Base-by-base conservation (phyloP, 306 rosid species). In the Cicer chorassanicum region DNA sequence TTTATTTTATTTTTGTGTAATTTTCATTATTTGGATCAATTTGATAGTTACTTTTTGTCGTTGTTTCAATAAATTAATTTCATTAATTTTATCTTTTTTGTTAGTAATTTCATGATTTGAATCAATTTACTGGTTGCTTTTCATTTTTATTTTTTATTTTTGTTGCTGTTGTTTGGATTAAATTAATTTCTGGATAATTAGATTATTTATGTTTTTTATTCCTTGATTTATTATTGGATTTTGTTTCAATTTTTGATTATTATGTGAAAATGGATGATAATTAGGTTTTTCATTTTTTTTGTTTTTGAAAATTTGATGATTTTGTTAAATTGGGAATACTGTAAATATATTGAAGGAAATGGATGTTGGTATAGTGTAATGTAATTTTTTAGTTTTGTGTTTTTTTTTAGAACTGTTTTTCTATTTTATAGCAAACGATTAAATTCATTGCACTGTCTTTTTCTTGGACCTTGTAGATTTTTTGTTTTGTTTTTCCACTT, bases 391-490 rank as follows among this genome's bases (percentile, higher is more conserved):
- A 15, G 34, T 41, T 40, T 69, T 15, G 64, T 29, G 12, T 3
- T 46, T 39, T 15, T 15, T 7, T n/a, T 16, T 7, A 4, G 29
- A 68, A 39, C 7, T 45, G 40, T 5, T 51, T 78, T 54, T 56
- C 39, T 21, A 21, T 39, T 72, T 65, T 10, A 8, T 57, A 41
- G 60, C 9, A 36, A 76, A 41, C 29, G 24, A 12, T 42, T 68
- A 64, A 70, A 34, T 76, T 72, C 59, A 38, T 62, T 56, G 40
- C 11, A 41, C 8, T 67, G 41, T 66, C 18, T 56, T 67, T 43
- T 67, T 40, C 74, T 63, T 66, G 24, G 29, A 43, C 70, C 36
- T 70, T 54, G 49, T 61, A 42, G 59, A 34, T 44, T 71, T 75
- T 79, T 19, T 29, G 50, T 46, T 67, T 29, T 29, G 36, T 29